Conservation (phyloP, 768 basidiomycete genomes). For the Nevesoporus exiguus region DNA sequence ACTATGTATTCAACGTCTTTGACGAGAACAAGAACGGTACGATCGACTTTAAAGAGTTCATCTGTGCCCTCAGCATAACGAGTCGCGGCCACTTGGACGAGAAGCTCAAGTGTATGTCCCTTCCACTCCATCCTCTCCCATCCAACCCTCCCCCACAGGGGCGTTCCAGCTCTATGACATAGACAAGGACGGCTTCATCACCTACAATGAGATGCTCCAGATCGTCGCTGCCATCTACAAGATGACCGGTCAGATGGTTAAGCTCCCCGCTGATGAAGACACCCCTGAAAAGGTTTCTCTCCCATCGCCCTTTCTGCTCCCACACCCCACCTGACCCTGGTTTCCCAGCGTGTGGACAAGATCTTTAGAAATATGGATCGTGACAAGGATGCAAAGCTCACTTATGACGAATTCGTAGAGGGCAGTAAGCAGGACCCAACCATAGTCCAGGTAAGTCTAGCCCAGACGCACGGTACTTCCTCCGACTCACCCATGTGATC, state of each 20-base stretch:
- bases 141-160: constrained; percentile 55
- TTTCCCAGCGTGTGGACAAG: constrained; percentile 87
- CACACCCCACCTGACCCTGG: constrained; percentile 11
- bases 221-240: constrained; percentile 99
- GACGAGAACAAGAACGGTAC: constrained; percentile 93
- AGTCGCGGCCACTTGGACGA: constrained; percentile 92
- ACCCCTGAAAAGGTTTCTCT: constrained; percentile 96
- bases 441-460: constrained; percentile 80
- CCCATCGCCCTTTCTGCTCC: constrained; percentile 1
- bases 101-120: constrained; percentile 89
- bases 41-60: constrained; percentile 99
- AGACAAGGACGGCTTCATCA: constrained; percentile 96
- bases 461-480: constrained; percentile 7
- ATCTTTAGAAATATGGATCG: constrained; percentile 98
- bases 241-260: constrained; percentile 99
- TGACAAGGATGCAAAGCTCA: constrained; percentile 89
- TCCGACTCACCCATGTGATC: constrained; percentile 19
- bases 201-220: constrained; percentile 98
- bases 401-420: constrained; percentile 96
- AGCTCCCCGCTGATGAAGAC: constrained; percentile 96
- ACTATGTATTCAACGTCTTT: constrained; percentile 98
- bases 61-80: constrained; percentile 94
- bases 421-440: constrained; percentile 99
- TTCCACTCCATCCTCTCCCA: constrained; percentile 11
- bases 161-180: constrained; percentile 99